Evolutionary conservation across 2,329 filamentous ascomycete genomes (phyloP).

Genomic region (Ascosphaera apis): DNA sequence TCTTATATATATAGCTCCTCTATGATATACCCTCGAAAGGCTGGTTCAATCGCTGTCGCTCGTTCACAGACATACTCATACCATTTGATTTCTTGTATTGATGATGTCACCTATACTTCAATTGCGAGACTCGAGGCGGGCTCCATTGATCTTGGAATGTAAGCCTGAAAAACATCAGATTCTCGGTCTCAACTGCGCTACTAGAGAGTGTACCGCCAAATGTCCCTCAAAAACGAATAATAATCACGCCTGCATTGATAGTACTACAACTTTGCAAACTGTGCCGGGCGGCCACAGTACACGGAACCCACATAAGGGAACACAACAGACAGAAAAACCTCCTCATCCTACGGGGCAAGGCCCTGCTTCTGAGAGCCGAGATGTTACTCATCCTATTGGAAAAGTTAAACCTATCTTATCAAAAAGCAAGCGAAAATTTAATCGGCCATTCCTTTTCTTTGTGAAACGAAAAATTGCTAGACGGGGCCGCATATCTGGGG

Average conservation of each 20-base stretch:
- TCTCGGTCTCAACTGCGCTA: not conserved
- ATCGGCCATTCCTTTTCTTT: not conserved
- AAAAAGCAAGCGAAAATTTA: not conserved
- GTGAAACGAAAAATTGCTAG: not conserved
- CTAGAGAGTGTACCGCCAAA: not conserved
- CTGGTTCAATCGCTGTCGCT: not conserved
- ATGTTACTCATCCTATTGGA: not conserved
- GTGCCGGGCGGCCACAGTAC: no score
- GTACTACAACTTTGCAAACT: not conserved
- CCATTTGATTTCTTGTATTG: not conserved
- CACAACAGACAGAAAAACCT: not conserved
- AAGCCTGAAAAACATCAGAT: not conserved
- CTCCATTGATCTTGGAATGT: not conserved
- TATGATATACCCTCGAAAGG: not conserved
- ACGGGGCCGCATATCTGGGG: not conserved
- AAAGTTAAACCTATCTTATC: not conserved
- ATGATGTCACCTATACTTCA: not conserved
- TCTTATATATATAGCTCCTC: not conserved
- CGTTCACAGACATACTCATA: not conserved
- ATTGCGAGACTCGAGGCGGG: not conserved
- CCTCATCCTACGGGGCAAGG: not conserved
- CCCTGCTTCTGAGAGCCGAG: not conserved
- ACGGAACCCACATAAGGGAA: not conserved
- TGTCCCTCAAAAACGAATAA: not conserved
- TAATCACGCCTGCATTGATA: not conserved